A percentile compares a stretch with the other conserved stretches of the same genome.
These are phyloP conservation scores for Aleurites moluccanus DNA, from an alignment of 441 rosid genomes.

Conservation along the genomic window DNA sequence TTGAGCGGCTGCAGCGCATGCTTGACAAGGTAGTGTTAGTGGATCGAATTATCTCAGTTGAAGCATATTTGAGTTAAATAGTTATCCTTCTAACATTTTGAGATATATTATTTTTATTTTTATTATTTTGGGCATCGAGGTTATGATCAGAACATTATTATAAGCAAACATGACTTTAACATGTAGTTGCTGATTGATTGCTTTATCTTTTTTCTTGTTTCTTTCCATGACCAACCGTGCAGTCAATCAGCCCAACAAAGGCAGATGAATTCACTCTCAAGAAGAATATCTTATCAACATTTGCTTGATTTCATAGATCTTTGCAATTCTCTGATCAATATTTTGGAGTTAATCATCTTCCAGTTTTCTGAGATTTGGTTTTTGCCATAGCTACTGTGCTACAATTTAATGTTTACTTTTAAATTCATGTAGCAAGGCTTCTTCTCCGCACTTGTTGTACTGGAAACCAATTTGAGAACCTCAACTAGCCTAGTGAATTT, in stretches of 20 bases:
- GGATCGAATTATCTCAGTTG: not conserved
- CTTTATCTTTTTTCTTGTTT: not conserved
- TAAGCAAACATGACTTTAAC: not conserved
- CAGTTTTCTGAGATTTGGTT: constrained; percentile 15
- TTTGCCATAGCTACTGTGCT: not conserved
- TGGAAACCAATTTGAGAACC: constrained; percentile 13
- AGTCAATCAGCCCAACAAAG: constrained; percentile 85
- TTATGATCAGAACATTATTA: not conserved
- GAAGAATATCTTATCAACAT: constrained; percentile 71
- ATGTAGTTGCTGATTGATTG: constrained; percentile 1
- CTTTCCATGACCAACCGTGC: constrained; percentile 24
- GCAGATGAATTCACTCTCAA: constrained; percentile 86
- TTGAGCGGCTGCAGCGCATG: constrained; percentile 73
- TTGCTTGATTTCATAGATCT: constrained; percentile 39
- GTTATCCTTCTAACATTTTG: constrained; percentile 2
- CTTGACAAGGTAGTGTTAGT: constrained; percentile 64
- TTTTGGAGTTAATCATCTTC: constrained; percentile 6
- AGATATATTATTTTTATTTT: not conserved
- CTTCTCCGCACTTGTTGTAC: not conserved
- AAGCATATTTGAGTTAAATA: not conserved
- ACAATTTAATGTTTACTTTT: not conserved
- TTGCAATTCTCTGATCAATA: not conserved
- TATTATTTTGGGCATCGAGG: not conserved
- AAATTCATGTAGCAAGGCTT: constrained; percentile 7
- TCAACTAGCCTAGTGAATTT: constrained; percentile 8